phyloP scores from a whole-genome alignment of 2,329 filamentous ascomycete species.

The Trichoderma sp. region DNA sequence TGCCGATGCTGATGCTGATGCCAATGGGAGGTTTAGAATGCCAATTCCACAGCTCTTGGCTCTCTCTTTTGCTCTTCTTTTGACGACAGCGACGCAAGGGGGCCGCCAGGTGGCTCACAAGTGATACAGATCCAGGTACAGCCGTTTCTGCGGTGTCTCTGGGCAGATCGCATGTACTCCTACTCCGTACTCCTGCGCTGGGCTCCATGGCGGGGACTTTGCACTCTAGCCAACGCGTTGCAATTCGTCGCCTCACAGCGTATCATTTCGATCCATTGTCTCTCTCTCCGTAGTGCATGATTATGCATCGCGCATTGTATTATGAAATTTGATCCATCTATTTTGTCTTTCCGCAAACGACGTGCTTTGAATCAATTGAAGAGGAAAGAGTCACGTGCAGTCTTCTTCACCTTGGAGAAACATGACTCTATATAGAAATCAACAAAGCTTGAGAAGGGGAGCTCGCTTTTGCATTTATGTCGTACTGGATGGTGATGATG shows the following conservation, averaged over 20 bases:
- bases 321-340: neutral
- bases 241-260: neutral
- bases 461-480: neutral
- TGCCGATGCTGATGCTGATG: neutral
- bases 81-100: neutral
- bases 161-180: neutral
- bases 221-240: neutral
- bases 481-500: neutral
- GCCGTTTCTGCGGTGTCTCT: neutral
- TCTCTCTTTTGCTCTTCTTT: neutral
- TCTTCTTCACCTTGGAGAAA: neutral
- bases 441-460: neutral
- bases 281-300: neutral
- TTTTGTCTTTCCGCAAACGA: neutral
- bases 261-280: neutral
- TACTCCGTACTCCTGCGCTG: neutral
- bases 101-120: conserved; percentile 8
- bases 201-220: neutral
- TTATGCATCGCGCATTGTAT: neutral
- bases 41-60: neutral
- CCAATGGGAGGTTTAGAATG: neutral
- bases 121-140: neutral
- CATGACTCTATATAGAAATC: neutral
- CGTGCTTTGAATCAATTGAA: neutral
- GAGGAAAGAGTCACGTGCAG: neutral